Base-by-base conservation (phyloP, 768 basidiomycete genomes). In the Amyloporia xantha region DNA sequence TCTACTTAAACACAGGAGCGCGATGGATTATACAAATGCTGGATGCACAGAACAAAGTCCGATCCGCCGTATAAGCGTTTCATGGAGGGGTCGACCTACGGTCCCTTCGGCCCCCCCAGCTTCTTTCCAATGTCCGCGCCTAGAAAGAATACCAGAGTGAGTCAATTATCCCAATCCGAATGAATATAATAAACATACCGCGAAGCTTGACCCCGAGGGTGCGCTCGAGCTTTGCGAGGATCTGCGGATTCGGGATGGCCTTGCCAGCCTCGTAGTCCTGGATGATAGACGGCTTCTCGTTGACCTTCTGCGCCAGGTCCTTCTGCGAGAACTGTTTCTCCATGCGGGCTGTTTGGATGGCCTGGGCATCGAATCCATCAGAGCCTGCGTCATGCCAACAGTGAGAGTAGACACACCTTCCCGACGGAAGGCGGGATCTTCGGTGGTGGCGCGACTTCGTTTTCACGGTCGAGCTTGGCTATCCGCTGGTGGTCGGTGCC, bases 401-500 rank as follows among this genome's bases (percentile, higher is more conserved):
- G 21, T 15, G 23, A 50, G 26, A 35, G 17, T 19, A 28, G 13
- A 66, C 76, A 37, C 62, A 86, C 88, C 66, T 82, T 82, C 54
- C 88, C 87, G 53, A 88, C 88, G 20, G 72, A 74, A 7, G 82
- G 73, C 1, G 74, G 64, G 55, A 97, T 71, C 69, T 91, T 95
- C 46, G 86, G 57, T 41, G 94, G 94, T 5, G 93, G 92, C 7
- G 92, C 91, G 20, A 95, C 92, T 61, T 95, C 93, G 65, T 97
- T 94, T 59, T 96, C 91, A 38, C 90, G 81, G 67, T 94, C 93
- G 37, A 97, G 83, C 62, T 94, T 94, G 21, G 88, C 92, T 63
- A 94, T 93, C 48, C 81, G 81, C 63, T 92, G 90, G 70, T 95
- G 91, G 69, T 97, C 93, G 54, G 90, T 88, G 28, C 88, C 91